These are phyloP conservation scores for Sclerotinia borealis DNA, from an alignment of 2,329 filamentous ascomycete species.

Conservation along the genomic window DNA sequence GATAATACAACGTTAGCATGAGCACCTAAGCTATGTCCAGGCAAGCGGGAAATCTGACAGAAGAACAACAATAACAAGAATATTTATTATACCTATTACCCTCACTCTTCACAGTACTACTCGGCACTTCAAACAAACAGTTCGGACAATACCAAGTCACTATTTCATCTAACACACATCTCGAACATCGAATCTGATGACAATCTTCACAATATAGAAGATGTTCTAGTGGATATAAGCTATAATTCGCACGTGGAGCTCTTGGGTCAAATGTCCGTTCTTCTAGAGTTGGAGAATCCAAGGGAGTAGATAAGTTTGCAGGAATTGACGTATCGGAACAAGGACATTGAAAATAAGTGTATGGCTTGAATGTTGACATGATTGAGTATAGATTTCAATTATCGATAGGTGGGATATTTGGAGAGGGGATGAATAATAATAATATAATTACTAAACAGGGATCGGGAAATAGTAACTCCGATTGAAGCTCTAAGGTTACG, in stretches of 20 bases:
- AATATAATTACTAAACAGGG: background rate
- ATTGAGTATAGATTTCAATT: background rate
- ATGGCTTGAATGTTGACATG: constrained; percentile 51
- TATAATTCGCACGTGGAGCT: constrained; percentile 79
- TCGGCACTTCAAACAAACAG: constrained; percentile 93
- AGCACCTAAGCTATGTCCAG: background rate
- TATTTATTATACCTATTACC: constrained; percentile 67
- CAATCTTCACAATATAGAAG: constrained; percentile 97
- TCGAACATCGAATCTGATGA: constrained; percentile 87
- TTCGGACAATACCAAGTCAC: constrained; percentile 93
- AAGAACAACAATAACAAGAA: background rate
- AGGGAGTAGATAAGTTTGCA: constrained; percentile 30
- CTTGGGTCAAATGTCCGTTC: constrained; percentile 81
- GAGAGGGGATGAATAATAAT: background rate
- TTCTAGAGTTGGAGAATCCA: constrained; percentile 47
- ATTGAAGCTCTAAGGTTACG: no score
- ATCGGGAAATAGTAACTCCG: background rate
- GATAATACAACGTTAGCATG: background rate
- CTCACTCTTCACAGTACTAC: constrained; percentile 84
- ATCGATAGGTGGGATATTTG: background rate
- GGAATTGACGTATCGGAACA: constrained; percentile 46
- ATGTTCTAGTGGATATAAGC: constrained; percentile 86
- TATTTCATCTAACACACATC: constrained; percentile 89
- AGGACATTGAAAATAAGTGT: constrained; percentile 62
- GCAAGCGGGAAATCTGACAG: background rate